Percentiles rank a stretch among this genome's conserved stretches.
Evolutionary conservation across 2,329 filamentous ascomycete genomes (phyloP).

Genomic region (Trichoderma hamatum): DNA sequence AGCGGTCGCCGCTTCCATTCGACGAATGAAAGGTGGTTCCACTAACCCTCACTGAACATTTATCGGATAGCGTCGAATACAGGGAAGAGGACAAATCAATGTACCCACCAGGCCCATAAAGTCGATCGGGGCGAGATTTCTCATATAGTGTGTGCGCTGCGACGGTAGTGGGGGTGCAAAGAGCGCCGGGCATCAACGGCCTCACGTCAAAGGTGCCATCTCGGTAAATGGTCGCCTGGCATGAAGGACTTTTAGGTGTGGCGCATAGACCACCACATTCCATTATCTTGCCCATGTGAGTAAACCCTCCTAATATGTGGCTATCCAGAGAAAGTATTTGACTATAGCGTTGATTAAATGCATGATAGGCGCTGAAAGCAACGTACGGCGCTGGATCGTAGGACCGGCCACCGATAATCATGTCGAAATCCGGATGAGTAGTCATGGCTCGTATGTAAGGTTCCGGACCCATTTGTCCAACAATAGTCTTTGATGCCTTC

Average conservation of each 20-base stretch:
- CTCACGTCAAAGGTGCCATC: conserved; percentile 48
- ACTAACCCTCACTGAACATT: neutral
- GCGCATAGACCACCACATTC: conserved; percentile 56
- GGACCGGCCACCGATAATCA: conserved; percentile 52
- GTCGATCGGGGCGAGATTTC: neutral
- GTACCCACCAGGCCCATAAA: neutral
- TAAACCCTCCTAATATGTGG: conserved; percentile 39
- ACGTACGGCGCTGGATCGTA: conserved; percentile 48
- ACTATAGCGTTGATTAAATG: conserved; percentile 31
- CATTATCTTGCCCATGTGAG: conserved; percentile 59
- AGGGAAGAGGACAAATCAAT: neutral
- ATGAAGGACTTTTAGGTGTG: conserved; percentile 49
- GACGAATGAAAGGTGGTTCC: neutral
- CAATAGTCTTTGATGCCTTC: conserved; percentile 42
- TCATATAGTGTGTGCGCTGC: neutral
- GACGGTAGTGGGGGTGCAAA: neutral
- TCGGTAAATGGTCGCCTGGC: conserved; percentile 45
- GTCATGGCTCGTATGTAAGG: conserved; percentile 49
- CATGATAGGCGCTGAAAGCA: conserved; percentile 30
- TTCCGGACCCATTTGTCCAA: conserved; percentile 52
- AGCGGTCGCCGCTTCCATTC: neutral
- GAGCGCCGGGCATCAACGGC: neutral
- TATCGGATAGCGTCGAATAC: neutral
- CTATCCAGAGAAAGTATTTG: neutral
- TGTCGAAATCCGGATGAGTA: conserved; percentile 46